Percentiles rank a stretch among this genome's conserved stretches.
phyloP scores from a whole-genome alignment of 345 rosid genomes.

The Eucalyptus coolabah region DNA sequence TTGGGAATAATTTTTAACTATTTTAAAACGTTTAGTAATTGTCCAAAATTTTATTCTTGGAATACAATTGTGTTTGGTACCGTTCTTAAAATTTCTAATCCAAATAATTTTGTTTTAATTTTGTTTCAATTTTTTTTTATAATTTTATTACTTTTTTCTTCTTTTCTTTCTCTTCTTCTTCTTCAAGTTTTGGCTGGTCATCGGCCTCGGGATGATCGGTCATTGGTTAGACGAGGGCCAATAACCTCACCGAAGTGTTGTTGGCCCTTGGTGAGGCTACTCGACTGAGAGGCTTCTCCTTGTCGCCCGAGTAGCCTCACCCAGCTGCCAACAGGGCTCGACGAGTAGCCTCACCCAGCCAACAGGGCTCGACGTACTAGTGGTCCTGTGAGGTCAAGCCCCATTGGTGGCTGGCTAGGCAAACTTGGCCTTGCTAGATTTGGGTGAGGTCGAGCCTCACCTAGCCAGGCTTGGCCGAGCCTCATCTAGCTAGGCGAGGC shows the following conservation, averaged over 20 bases:
- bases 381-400: fast-evolving
- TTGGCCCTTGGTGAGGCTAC: fast-evolving
- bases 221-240: fast-evolving
- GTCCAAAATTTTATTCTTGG: no score
- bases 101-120: no score
- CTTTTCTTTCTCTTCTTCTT: no score
- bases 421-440: no score
- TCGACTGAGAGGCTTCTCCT: fast-evolving
- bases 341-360: fast-evolving
- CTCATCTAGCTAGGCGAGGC: no score
- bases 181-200: fast-evolving
- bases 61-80: fast-evolving
- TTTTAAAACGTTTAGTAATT: fast-evolving
- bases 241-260: fast-evolving
- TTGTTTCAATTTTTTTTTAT: no score
- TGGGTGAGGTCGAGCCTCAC: fast-evolving
- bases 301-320: fast-evolving
- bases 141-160: no score
- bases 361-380: fast-evolving
- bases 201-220: fast-evolving
- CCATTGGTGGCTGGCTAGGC: fast-evolving
- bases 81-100: no score
- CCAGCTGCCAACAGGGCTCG: fast-evolving
- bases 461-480: no score
- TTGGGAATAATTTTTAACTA: no score